Evolutionary conservation across 2,329 filamentous ascomycete species (phyloP).

Genomic region (Fusarium sp.): DNA sequence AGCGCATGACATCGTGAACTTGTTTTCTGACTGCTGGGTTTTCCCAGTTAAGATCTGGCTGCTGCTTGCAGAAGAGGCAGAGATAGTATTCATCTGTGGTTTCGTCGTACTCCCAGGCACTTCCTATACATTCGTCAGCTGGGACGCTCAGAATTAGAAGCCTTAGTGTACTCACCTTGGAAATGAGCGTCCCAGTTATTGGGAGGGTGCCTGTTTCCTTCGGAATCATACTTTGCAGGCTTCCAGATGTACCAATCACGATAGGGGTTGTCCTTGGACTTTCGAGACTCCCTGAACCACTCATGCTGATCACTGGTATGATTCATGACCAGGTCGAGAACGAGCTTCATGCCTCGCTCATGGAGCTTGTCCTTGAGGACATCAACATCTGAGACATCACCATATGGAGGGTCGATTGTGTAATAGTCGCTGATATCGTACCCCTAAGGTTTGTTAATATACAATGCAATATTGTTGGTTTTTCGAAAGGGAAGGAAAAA

Average conservation of each 20-base stretch:
- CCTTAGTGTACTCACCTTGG: constrained; percentile 41
- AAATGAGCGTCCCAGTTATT: constrained; percentile 63
- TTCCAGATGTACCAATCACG: constrained; percentile 73
- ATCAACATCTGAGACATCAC: constrained; percentile 73
- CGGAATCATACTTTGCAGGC: constrained; percentile 61
- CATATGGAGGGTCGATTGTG: constrained; percentile 71
- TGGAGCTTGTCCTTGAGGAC: constrained; percentile 68
- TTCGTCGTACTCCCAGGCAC: constrained; percentile 60
- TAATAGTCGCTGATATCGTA: constrained; percentile 77
- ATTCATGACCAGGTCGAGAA: constrained; percentile 78
- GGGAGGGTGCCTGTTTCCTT: constrained; percentile 67
- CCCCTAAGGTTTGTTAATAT: constrained; percentile 51
- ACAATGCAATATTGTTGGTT: neutral
- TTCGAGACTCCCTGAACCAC: constrained; percentile 66
- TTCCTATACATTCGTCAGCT: constrained; percentile 43
- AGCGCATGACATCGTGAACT: constrained; percentile 73
- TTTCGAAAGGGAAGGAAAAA: too few relatives aligned
- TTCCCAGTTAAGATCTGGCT: constrained; percentile 84
- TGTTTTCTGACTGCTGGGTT: constrained; percentile 69
- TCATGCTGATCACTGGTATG: constrained; percentile 68
- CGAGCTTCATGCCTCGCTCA: constrained; percentile 69
- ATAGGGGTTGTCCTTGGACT: constrained; percentile 61
- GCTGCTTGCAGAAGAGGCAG: constrained; percentile 72
- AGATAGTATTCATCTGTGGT: constrained; percentile 65
- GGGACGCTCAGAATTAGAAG: neutral